Conservation (phyloP, 169 alveolate genomes). For the Nephromyces sp. region DNA sequence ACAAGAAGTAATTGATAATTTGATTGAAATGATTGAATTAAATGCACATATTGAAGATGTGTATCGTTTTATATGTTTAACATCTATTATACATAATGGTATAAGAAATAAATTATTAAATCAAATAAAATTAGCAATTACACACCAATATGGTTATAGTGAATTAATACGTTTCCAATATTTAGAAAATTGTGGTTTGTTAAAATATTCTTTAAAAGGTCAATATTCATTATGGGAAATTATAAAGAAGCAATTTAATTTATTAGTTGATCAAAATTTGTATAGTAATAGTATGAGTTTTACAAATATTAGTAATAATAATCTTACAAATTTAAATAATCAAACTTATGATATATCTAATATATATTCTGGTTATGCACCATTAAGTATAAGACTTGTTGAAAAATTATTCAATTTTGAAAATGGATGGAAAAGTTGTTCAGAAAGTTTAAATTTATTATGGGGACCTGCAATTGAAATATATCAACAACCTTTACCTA, state of each 20-base stretch:
- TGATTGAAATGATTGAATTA: conserved; percentile 19
- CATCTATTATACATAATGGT: conserved; percentile 43
- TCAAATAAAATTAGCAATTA: conserved; percentile 18
- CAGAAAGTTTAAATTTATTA: conserved; percentile 16
- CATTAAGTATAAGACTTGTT: conserved; percentile 29
- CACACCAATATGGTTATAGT: conserved; percentile 34
- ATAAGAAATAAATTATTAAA: conserved; percentile 24
- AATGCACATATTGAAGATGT: conserved; percentile 31
- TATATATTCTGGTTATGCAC: conserved; percentile 55
- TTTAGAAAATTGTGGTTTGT: conserved; percentile 43
- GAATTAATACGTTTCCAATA: conserved; percentile 34
- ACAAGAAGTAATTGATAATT: not conserved
- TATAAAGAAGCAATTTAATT: conserved; percentile 18
- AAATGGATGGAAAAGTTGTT: conserved; percentile 32
- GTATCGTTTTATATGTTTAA: conserved; percentile 46
- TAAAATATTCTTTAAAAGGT: conserved; percentile 11
- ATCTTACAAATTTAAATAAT: no score
- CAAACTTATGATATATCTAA: conserved; percentile 38
- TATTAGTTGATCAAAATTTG: conserved; percentile 43
- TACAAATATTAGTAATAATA: no score
- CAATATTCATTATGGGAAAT: conserved; percentile 22
- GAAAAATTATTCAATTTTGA: conserved; percentile 26
- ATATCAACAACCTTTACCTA: conserved; percentile 6
- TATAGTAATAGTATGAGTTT: no score
- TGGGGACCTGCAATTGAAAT: conserved; percentile 44